phyloP scores from a whole-genome alignment of 2,329 filamentous ascomycete genomes.

The Penicillium sp. region DNA sequence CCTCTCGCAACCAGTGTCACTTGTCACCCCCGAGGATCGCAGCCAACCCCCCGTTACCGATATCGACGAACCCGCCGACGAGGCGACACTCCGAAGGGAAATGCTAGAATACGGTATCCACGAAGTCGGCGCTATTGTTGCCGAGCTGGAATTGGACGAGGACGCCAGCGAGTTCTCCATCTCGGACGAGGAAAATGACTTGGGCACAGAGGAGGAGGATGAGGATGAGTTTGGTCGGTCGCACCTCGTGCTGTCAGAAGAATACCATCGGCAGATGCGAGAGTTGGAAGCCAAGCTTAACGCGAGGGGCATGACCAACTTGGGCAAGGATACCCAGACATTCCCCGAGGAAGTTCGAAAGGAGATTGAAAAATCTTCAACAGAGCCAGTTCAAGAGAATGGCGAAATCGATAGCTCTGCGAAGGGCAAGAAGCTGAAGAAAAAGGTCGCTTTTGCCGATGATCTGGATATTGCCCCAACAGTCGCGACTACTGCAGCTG shows the following conservation, averaged over 20 bases:
- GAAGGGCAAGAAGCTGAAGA: slow-evolving; percentile 49
- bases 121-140: slow-evolving; percentile 89
- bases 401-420: slow-evolving; percentile 1
- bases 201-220: slow-evolving; percentile 50
- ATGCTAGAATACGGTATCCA: slow-evolving; percentile 90
- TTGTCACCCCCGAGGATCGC: slow-evolving; percentile 28
- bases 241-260: slow-evolving; percentile 67
- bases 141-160: slow-evolving; percentile 84
- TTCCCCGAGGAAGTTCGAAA: slow-evolving; percentile 40
- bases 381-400: slow-evolving; percentile 18
- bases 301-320: slow-evolving; percentile 59
- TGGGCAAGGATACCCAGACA: slow-evolving; percentile 54
- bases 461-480: slow-evolving; percentile 69
- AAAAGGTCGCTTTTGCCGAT: slow-evolving; percentile 80
- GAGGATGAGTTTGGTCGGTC: slow-evolving; percentile 77
- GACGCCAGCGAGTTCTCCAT: slow-evolving; percentile 53
- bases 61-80: slow-evolving; percentile 75
- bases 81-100: slow-evolving; percentile 76
- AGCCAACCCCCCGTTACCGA: slow-evolving; percentile 61
- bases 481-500: slow-evolving; percentile 35
- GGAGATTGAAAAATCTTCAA: slow-evolving; percentile 34
- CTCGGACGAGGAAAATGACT: slow-evolving; percentile 61
- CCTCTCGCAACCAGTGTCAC: slow-evolving; percentile 23
- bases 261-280: slow-evolving; percentile 80
- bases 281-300: slow-evolving; percentile 78